Base-by-base conservation (phyloP, 495 filamentous ascomycete genomes). In the Baudoinia panamericana region DNA sequence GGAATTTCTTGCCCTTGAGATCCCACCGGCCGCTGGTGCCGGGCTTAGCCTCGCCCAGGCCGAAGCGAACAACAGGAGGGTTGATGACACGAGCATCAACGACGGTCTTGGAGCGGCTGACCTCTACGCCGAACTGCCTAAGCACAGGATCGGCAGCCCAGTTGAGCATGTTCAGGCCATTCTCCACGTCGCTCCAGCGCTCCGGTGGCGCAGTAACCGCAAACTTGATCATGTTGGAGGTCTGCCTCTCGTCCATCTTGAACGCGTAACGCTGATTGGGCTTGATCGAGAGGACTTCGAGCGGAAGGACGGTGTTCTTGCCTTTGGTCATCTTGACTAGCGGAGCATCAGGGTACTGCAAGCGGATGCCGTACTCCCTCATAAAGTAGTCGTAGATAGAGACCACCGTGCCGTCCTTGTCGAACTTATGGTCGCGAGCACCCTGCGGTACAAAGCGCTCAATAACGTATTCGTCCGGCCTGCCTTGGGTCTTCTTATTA, bases 221-320 rank as follows among this genome's bases (percentile, higher is more conserved):
- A 56, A 82, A 84, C 55, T 78, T 84, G 61, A 97, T 93, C 88
- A 97, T 95, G 7, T 71, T 53, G 0, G 70, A 56, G 0, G 85
- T 90, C 67, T 82, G 75, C 0, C 56, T 51, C 13, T 81, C 72
- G 45, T 73, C 73, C 2, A 95, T 63, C 66, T 93, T 95, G 63
- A 63, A 82, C 0, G 68, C 66, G 58, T 86, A 97, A 0, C 78
- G 72, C 61, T 93, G 83, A 34, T 83, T 77, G 0, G 56, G 54
- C 5, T 65, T 58, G 53, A 82, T 66, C 12, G 50, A 58, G 53
- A 84, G 71, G 1, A 82, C 41, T 49, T 96, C 90, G 64, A 90
- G 76, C 2, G 87, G 90, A 45, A 88, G 82, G 2, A 72, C 51
- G 4, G 75, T 74, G 0, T 41, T 43, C 38, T 50, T 43, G 30